Evolutionary conservation across 2,329 filamentous ascomycete genomes (phyloP), one percentile per base, ranked within the genome.

Genomic region (Botrytis galanthina): DNA sequence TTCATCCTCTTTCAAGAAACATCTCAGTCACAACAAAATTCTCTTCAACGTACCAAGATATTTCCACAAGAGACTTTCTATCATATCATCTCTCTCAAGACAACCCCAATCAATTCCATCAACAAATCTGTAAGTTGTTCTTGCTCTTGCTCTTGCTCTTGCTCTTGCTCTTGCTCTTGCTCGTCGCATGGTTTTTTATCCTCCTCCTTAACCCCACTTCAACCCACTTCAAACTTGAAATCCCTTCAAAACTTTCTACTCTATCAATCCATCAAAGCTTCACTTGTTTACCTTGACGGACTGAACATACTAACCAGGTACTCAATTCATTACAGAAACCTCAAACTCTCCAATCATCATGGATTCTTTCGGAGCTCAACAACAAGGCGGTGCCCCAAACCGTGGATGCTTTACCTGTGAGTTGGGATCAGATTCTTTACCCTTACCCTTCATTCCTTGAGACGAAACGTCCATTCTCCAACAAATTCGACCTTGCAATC

Each of bases 391-490:
- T 74, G 76, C 74, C 35, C 77, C 78, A 76, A 81, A 79, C 74
- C 84, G 84, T 77, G 83, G 82, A 76, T 86, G 85, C 83, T 86
- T 85, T 82, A 86, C 84, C 79, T 86, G 85, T 86, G 81, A 83
- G 85, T 86, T 77, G 22, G 29, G 14, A n/a, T 64, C 32, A 22
- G 22, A 59, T 35, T 42, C 18, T 37, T 76, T 66, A 71, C 57
- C 12, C 26, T 76, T 64, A 66, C 57, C 39, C 73, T 77, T 75
- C 71, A 74, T 77, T 73, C 72, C 73, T 69, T 71, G 61, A 22
- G n/a, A 42, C 8, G 29, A 22, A 44, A 51, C 35, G 20, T 29
- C 20, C 26, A 57, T 66, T 26, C 5, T 39, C 4, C 29, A 51
- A 10, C 26, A 26, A 29, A 20, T 64, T 12, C 39, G n/a, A 22